These are phyloP conservation scores for Cinchona pubescens DNA, from an alignment of 257 asterid genomes.

Conservation along the genomic window DNA sequence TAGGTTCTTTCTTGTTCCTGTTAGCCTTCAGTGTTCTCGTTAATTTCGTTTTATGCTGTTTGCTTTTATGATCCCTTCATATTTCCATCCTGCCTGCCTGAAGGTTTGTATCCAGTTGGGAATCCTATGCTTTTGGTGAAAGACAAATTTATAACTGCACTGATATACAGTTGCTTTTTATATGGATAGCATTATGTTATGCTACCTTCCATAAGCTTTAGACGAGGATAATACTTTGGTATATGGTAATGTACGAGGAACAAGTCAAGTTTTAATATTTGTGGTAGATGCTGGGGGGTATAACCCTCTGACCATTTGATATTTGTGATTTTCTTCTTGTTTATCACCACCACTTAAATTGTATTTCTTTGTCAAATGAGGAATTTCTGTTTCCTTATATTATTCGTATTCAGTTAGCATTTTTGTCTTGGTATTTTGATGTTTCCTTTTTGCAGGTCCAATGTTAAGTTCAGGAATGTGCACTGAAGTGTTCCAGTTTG, in stretches of 20 bases:
- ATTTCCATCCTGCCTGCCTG: neutral
- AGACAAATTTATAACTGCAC: neutral
- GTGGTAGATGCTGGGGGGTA: neutral
- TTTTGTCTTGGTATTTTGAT: constrained; percentile 1
- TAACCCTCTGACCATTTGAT: neutral
- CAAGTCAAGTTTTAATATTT: too few species aligned
- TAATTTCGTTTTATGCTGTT: neutral
- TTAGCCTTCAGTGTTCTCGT: neutral
- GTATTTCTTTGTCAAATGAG: neutral
- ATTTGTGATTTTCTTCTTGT: neutral
- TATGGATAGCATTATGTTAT: neutral
- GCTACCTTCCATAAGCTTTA: neutral
- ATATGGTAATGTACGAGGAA: neutral
- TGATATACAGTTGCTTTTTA: neutral
- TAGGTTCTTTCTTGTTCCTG: neutral
- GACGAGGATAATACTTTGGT: neutral
- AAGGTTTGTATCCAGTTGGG: neutral
- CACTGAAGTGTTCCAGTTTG: constrained; percentile 94
- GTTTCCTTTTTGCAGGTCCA: constrained; percentile 52
- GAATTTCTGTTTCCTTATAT: neutral
- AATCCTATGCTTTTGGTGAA: neutral
- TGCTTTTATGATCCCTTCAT: neutral
- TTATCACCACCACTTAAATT: neutral
- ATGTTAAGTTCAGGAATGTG: constrained; percentile 95
- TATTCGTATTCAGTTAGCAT: neutral